Percentiles rank a stretch among this genome's conserved stretches.
Conservation (phyloP, 2,329 filamentous ascomycete species). For the Aureobasidium melanogenum region DNA sequence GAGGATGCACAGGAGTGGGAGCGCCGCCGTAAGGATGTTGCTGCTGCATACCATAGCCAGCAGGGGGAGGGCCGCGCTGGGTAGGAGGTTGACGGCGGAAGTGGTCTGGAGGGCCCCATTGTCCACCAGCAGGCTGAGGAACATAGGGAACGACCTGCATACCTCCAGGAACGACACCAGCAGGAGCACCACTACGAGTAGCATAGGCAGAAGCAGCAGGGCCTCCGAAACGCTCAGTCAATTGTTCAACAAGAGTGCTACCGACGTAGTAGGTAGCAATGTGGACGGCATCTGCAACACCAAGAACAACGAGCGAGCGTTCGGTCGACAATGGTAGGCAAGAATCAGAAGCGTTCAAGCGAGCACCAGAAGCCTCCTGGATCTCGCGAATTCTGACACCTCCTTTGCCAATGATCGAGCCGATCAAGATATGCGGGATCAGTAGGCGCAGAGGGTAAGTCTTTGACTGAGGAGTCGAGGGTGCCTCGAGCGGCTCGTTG, state of each 20-base stretch:
- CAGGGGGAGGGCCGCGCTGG: conserved; percentile 56
- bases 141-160: conserved; percentile 99
- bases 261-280: conserved; percentile 99
- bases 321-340: conserved; percentile 92
- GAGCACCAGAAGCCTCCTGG: conserved; percentile 91
- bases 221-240: conserved; percentile 92
- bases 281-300: conserved; percentile 95
- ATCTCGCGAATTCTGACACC: conserved; percentile 96
- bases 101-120: conserved; percentile 84
- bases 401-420: conserved; percentile 96
- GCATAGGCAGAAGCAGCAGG: conserved; percentile 97
- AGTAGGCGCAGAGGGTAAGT: conserved; percentile 93
- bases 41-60: conserved; percentile 54
- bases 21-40: conserved; percentile 54
- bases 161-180: conserved; percentile 86
- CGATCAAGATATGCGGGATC: conserved; percentile 93
- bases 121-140: conserved; percentile 83
- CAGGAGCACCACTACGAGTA: conserved; percentile 84
- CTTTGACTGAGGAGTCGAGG: conserved; percentile 90
- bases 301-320: conserved; percentile 94
- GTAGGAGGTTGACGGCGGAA: conserved; percentile 69
- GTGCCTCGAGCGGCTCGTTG: conserved; percentile 81
- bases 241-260: conserved; percentile 93
- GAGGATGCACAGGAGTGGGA: conserved; percentile 35
- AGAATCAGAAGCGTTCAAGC: conserved; percentile 91